A percentile compares a stretch with the other conserved stretches of the same genome.
Conservation (phyloP, 768 basidiomycete species). For the Suillus subalutaceus region DNA sequence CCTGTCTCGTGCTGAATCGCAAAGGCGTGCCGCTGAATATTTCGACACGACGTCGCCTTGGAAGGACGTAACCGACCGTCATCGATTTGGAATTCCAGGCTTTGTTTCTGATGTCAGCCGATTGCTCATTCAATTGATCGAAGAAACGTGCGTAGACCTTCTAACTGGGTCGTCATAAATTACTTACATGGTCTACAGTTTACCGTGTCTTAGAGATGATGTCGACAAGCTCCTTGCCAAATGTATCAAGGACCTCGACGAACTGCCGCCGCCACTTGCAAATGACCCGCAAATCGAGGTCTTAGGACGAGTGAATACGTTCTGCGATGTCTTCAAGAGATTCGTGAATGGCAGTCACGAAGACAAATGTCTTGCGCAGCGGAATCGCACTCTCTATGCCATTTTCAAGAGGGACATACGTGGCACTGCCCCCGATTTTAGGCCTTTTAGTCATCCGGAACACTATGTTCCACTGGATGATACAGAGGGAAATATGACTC, state of each 20-base stretch:
- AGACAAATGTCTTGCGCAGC: conserved; percentile 41
- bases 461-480: conserved; percentile 16
- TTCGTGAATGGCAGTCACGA: conserved; percentile 36
- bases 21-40: conserved; percentile 42
- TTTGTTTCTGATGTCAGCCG: conserved; percentile 56
- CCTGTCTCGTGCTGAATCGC: conserved; percentile 40
- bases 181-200: conserved; percentile 32
- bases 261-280: conserved; percentile 43
- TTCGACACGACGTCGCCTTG: conserved; percentile 56
- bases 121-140: conserved; percentile 56
- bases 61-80: conserved; percentile 46
- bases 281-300: conserved; percentile 50
- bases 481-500: conserved; percentile 15
- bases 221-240: conserved; percentile 42
- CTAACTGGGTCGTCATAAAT: conserved; percentile 10
- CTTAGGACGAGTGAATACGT: conserved; percentile 43
- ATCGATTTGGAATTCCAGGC: conserved; percentile 57
- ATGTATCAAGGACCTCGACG: conserved; percentile 35
- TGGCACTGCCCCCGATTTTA: conserved; percentile 45
- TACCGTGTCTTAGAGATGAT: conserved; percentile 47
- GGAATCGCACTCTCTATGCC: conserved; percentile 35
- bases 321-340: conserved; percentile 43
- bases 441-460: conserved; percentile 27
- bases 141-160: conserved; percentile 45
- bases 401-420: conserved; percentile 39